Evolutionary conservation across 495 filamentous ascomycete genomes (phyloP).

Genomic region (Hypoxylon cercidicola): DNA sequence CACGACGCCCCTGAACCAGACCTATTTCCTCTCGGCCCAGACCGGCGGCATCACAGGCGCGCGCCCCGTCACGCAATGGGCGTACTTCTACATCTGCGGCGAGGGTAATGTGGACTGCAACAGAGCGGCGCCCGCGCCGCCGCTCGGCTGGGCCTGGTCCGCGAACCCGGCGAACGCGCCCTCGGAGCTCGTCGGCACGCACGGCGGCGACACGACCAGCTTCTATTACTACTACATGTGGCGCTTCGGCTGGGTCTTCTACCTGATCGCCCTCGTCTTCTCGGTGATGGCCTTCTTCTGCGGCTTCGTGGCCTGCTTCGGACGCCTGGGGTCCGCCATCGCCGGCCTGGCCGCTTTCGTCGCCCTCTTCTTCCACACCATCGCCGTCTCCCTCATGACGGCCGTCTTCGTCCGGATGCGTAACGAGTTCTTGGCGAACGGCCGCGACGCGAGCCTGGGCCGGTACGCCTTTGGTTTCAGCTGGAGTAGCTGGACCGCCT

Average conservation of each 20-base stretch:
- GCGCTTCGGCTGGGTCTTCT: constrained; percentile 77
- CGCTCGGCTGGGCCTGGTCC: constrained; percentile 63
- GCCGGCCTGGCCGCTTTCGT: constrained; percentile 50
- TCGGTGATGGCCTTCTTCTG: constrained; percentile 64
- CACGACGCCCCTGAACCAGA: constrained; percentile 70
- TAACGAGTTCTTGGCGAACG: constrained; percentile 69
- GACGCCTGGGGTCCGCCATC: constrained; percentile 59
- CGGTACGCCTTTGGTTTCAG: constrained; percentile 83
- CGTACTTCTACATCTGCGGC: constrained; percentile 79
- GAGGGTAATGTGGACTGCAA: constrained; percentile 58
- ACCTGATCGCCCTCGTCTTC: constrained; percentile 74
- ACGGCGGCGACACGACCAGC: constrained; percentile 61
- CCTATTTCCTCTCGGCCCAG: constrained; percentile 84
- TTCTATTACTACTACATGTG: constrained; percentile 64
- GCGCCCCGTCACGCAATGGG: constrained; percentile 77
- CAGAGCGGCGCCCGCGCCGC: constrained; percentile 52
- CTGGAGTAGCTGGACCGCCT: constrained; percentile 78
- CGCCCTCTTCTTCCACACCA: constrained; percentile 56
- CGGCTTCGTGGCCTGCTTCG: constrained; percentile 61
- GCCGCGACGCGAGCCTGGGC: constrained; percentile 70
- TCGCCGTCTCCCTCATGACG: constrained; percentile 65
- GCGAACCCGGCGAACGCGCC: constrained; percentile 53
- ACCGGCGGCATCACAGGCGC: constrained; percentile 76
- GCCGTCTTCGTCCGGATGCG: constrained; percentile 78
- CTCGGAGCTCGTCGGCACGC: constrained; percentile 51